Base-by-base conservation (phyloP, 331 rosid species). In the Rhamnella rubrinervis region DNA sequence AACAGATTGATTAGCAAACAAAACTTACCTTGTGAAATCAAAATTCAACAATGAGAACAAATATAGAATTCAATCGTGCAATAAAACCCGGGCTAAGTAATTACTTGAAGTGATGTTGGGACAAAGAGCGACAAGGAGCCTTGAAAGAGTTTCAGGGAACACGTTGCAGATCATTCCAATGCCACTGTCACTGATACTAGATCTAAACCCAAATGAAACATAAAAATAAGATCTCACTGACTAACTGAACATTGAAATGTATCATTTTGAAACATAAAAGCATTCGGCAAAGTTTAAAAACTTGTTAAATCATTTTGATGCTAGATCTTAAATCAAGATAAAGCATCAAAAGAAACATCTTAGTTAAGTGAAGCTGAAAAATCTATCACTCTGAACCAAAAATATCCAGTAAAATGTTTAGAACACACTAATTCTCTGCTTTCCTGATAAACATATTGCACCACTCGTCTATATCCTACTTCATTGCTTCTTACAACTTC, bases 31-130 rank as follows among this genome's bases (percentile, higher is more conserved):
- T 23, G 60, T 59, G 44, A 66, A 72, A 74, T 58, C 13, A 55
- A 62, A 79, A 68, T 51, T 47, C 31, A 31, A 46, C 28, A 59
- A 58, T 25, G 8, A 73, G 67, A 55, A 51, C 13, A 44, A 9
- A 2, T 44, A 62, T 59, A 65, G 64, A 28, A 59, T 46, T 46
- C 31, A 37, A 25, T 75, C 28, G 39, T 49, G 46, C 46, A 25
- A 15, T 35, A 64, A 31, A 59, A 55, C 5, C 20, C 28, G 37
- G 23, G 35, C 52, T 21, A 35, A 73, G 65, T 13, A 16, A 81
- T 88, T 91, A 95, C 99, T 95, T 81, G 99, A 86, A 73, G 96
- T 89, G 84, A 95, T 81, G 10, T 91, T 91, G 19, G 96, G 97
- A 77, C 99, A 95, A 71, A 95, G 92, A 61, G 99, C 97, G 80